Base-by-base conservation (phyloP, 2,329 filamentous ascomycete species). In the Aulographum hederae region DNA sequence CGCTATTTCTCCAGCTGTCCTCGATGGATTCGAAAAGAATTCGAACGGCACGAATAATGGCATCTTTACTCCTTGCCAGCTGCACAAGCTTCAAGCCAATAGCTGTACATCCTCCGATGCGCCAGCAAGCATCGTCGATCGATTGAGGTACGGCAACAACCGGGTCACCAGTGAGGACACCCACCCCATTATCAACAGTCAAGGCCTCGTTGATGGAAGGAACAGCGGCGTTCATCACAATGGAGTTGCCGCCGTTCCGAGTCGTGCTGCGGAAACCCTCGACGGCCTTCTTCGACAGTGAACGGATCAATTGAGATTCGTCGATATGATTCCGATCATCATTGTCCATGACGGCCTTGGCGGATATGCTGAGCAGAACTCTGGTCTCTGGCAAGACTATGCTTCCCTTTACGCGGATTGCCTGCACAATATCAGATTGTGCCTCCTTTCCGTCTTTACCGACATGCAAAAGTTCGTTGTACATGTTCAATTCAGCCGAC, bases 1-100 rank as follows among this genome's bases (percentile, higher is more conserved):
- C 91, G 42, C 89, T 95, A 41, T 95, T 95, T 39, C 89, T 71
- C 89, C 91, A 98, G 48, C 79, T 95, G 39, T 79, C 77, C 41
- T 79, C 77, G 31, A 94, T 78, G 37, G 80, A 81, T 40, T 79
- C 72, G 38, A 94, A 84, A 17, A 93, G 62, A 44, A 91, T 78
- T 44, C 91, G 73, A 2, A 91, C 73, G 1, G 85, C 74, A 33
- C 79, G 68, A 6, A 85, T 57, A 18, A 85, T 72, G 28, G 74
- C 73, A 30, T 84, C 71, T 5, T 69, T 62, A 0, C 72, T 75
- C 3, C 64, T 63, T 2, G 89, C 76, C 20, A 75, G 65, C 47
- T 94, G 82, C 5, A 98, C 63, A 21, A 95, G 58, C 46, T 85
- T 91, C 33, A 98, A 53, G 3, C 80, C 78, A 14, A 94, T 65